Evolutionary conservation across 1,284 basidiomycete genomes (phyloP).

Genomic region (Sporisorium exsertum): DNA sequence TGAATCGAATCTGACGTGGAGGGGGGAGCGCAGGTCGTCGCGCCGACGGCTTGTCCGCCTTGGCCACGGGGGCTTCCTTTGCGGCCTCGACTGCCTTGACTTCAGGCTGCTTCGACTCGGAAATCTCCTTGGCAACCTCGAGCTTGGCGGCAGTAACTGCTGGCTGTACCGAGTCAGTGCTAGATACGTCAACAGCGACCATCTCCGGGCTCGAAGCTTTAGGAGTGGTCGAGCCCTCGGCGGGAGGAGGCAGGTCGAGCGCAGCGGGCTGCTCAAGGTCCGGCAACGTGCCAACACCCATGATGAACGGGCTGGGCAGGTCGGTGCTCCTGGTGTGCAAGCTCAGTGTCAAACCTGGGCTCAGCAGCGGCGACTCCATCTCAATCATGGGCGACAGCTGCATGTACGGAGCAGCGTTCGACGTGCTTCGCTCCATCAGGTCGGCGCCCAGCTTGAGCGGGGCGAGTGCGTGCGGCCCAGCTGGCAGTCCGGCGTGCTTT

Average conservation of each 20-base stretch:
- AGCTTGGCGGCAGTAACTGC: neutral
- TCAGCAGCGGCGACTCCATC: constrained; percentile 50
- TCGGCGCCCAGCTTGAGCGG: constrained; percentile 42
- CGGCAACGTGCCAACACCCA: constrained; percentile 35
- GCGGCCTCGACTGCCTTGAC: neutral
- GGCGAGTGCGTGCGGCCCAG: constrained; percentile 27
- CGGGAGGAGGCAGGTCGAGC: constrained; percentile 34
- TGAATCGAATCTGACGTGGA: constrained; percentile 51
- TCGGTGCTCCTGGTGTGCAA: constrained; percentile 33
- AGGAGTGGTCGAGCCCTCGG: constrained; percentile 36
- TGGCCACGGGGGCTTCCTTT: constrained; percentile 13
- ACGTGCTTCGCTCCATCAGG: constrained; percentile 34
- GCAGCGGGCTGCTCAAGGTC: constrained; percentile 49
- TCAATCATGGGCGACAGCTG: constrained; percentile 53
- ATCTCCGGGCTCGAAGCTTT: constrained; percentile 23
- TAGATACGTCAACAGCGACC: neutral
- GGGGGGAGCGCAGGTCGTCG: constrained; percentile 45
- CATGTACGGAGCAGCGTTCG: constrained; percentile 34
- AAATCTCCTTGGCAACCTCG: constrained; percentile 1
- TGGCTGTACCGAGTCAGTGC: neutral
- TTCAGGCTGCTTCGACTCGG: neutral
- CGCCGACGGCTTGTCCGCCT: constrained; percentile 23
- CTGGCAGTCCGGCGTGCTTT: constrained; percentile 32
- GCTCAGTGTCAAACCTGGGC: constrained; percentile 39
- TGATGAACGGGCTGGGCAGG: constrained; percentile 44